Conservation (phyloP, 2,329 filamentous ascomycete species). For the Stemphylium lycopersici region DNA sequence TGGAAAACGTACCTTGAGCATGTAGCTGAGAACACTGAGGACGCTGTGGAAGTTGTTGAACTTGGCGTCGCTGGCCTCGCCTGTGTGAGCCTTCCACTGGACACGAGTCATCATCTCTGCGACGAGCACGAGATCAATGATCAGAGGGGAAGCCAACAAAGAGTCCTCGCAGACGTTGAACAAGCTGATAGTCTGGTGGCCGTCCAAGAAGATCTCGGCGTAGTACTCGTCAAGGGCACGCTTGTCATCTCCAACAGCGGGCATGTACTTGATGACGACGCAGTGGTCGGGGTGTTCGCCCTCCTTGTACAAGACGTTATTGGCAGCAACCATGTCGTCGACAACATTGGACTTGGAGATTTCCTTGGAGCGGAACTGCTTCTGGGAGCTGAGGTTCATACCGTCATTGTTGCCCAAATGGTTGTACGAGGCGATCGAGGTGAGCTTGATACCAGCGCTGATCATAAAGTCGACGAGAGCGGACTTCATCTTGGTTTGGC, state of each 20-base stretch:
- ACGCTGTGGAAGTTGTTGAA: conserved; percentile 97
- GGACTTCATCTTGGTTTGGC: conserved; percentile 99
- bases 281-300: conserved; percentile 97
- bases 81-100: conserved; percentile 74
- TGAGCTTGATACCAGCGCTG: conserved; percentile 98
- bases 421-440: conserved; percentile 98
- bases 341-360: conserved; percentile 99
- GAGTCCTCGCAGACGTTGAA: conserved; percentile 99
- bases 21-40: conserved; percentile 96
- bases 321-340: conserved; percentile 99
- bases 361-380: conserved; percentile 99
- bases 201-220: conserved; percentile 97
- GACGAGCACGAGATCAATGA: conserved; percentile 93
- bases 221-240: conserved; percentile 99
- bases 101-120: conserved; percentile 99
- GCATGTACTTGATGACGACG: conserved; percentile 99
- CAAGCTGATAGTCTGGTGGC: conserved; percentile 96
- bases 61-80: conserved; percentile 63
- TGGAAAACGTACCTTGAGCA: conserved; percentile 71
- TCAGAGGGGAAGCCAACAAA: conserved; percentile 90
- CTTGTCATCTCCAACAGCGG: conserved; percentile 98
- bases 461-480: conserved; percentile 98
- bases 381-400: conserved; percentile 96
- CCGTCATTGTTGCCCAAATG: conserved; percentile 99
- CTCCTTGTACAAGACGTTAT: conserved; percentile 84